phyloP scores from a whole-genome alignment of 1,139 yeast species.

The Blastobotrys apis region DNA sequence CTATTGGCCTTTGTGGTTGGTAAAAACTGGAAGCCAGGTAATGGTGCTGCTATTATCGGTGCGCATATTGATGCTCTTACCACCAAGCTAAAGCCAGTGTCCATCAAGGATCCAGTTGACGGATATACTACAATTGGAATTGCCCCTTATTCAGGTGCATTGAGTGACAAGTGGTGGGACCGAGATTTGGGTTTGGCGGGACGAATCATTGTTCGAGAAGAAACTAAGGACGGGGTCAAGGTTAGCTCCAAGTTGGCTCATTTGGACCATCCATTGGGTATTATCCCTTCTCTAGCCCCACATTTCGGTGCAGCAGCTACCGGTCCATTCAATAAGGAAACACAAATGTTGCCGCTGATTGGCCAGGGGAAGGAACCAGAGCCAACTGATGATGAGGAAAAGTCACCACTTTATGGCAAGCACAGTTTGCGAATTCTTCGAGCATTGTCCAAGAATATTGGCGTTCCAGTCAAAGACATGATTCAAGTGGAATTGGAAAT shows the following conservation, averaged over 20 bases:
- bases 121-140: conserved; percentile 88
- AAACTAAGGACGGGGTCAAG: conserved; percentile 41
- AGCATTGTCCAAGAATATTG: conserved; percentile 62
- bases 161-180: conserved; percentile 80
- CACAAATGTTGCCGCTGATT: conserved; percentile 84
- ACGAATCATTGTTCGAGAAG: conserved; percentile 61
- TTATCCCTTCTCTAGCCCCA: conserved; percentile 95
- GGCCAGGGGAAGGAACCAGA: conserved; percentile 45
- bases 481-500: conserved; percentile 84
- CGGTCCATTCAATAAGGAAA: conserved; percentile 80
- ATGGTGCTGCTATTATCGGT: conserved; percentile 80
- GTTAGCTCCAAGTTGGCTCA: conserved; percentile 68
- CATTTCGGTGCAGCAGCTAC: conserved; percentile 79
- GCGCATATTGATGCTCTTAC: conserved; percentile 94
- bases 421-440: conserved; percentile 74
- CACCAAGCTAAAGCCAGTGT: conserved; percentile 68
- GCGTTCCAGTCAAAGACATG: conserved; percentile 52
- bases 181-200: conserved; percentile 92
- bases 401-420: conserved; percentile 57
- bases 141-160: conserved; percentile 91
- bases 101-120: conserved; percentile 59
- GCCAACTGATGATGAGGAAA: conserved; percentile 56
- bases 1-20: conserved; percentile 79
- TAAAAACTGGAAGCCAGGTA: conserved; percentile 61
- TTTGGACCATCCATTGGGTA: conserved; percentile 75